Percentiles rank a stretch among this genome's conserved stretches.
These are phyloP conservation scores for Pleurotus salmoneostramineus DNA, from an alignment of 768 basidiomycete genomes.

Conservation along the genomic window DNA sequence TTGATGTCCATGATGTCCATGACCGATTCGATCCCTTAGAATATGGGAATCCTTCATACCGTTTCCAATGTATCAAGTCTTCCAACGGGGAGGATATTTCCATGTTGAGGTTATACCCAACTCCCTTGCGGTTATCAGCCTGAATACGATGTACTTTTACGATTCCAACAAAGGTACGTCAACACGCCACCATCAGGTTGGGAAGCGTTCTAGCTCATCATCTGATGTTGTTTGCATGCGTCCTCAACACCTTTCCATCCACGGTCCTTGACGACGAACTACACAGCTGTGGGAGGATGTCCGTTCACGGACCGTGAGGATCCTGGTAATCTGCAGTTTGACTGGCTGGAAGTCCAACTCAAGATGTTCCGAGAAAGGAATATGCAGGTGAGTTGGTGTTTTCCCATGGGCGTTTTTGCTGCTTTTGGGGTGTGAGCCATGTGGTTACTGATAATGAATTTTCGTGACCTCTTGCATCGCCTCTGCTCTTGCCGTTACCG, in stretches of 20 bases:
- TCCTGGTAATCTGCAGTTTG: slow-evolving; percentile 85
- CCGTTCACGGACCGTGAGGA: slow-evolving; percentile 57
- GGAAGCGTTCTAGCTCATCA: slow-evolving; percentile 7
- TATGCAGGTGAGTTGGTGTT: slow-evolving; percentile 57
- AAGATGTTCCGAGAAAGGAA: slow-evolving; percentile 58
- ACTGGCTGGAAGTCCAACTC: slow-evolving; percentile 89
- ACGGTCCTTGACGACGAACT: slow-evolving; percentile 4
- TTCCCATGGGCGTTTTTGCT: neutral
- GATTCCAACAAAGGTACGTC: slow-evolving; percentile 78
- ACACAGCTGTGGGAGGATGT: slow-evolving; percentile 74
- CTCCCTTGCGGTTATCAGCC: slow-evolving; percentile 70
- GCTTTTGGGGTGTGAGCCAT: neutral
- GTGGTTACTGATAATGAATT: slow-evolving; percentile 10
- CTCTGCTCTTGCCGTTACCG: neutral
- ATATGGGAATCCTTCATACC: slow-evolving; percentile 86
- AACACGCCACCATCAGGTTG: neutral
- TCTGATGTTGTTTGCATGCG: slow-evolving; percentile 9
- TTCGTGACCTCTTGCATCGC: slow-evolving; percentile 7
- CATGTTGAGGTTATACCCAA: slow-evolving; percentile 76
- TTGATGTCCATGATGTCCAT: neutral
- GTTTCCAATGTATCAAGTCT: slow-evolving; percentile 71
- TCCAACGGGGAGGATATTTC: slow-evolving; percentile 86
- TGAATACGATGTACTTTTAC: slow-evolving; percentile 92
- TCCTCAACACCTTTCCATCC: neutral
- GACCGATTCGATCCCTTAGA: slow-evolving; percentile 24